Conservation (phyloP, 129 eudicot species). For the Oenanthe sinensis region DNA sequence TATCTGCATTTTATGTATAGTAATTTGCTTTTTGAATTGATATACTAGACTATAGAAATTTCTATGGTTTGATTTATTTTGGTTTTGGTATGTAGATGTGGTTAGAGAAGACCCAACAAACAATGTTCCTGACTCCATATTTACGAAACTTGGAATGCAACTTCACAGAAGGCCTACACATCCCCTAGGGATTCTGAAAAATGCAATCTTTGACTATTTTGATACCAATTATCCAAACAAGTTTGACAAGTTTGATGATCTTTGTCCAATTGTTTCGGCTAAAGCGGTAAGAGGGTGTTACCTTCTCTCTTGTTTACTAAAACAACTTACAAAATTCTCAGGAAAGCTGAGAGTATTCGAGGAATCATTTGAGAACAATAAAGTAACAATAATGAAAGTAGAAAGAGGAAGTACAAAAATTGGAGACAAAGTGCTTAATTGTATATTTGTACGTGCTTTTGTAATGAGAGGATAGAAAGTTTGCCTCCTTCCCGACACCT, state of each 20-base stretch:
- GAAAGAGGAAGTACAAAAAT: not conserved
- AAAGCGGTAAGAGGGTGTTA: constrained; percentile 38
- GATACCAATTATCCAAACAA: constrained; percentile 41
- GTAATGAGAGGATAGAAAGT: not conserved
- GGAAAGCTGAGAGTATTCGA: not conserved
- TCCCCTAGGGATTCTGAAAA: constrained; percentile 58
- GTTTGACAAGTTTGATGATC: constrained; percentile 79
- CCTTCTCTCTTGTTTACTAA: not conserved
- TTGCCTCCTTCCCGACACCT: not conserved
- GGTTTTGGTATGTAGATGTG: constrained; percentile 34
- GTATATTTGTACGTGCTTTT: not conserved
- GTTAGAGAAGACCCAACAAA: constrained; percentile 86
- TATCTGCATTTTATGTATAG: constrained; percentile 6
- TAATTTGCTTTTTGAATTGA: not conserved
- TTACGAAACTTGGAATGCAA: constrained; percentile 87
- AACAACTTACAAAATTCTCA: not conserved
- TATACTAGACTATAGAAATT: not conserved
- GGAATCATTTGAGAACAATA: not conserved
- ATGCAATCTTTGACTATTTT: constrained; percentile 43
- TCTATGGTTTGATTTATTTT: not conserved
- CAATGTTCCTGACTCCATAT: constrained; percentile 85
- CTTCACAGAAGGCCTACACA: constrained; percentile 86
- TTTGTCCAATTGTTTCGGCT: constrained; percentile 84
- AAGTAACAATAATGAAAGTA: not conserved
- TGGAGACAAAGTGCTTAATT: not conserved